phyloP scores from a whole-genome alignment of 2,329 filamentous ascomycete genomes.

The Apiospora hydei region DNA sequence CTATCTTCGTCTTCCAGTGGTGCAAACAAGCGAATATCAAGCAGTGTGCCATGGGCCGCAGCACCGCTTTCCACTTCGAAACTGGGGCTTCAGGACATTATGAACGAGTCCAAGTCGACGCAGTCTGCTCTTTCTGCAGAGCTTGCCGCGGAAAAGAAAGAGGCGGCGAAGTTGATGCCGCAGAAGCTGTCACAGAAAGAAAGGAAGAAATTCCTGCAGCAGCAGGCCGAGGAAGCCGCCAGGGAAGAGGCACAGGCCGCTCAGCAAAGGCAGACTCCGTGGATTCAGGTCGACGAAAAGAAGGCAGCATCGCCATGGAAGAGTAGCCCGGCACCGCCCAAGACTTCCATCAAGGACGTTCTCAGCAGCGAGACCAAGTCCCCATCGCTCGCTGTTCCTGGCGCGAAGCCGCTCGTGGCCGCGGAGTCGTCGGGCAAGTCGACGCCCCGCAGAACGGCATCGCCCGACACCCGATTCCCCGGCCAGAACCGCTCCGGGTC shows the following conservation, averaged over 20 bases:
- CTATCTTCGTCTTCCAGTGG: slow-evolving; percentile 25
- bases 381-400: slow-evolving; percentile 40
- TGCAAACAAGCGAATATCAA: slow-evolving; percentile 32
- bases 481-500: slow-evolving; percentile 54
- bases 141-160: slow-evolving; percentile 59
- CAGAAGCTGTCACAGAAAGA: slow-evolving; percentile 89
- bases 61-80: slow-evolving; percentile 65
- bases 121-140: slow-evolving; percentile 62
- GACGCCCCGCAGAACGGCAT: slow-evolving; percentile 58
- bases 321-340: slow-evolving; percentile 55
- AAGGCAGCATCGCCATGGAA: slow-evolving; percentile 70
- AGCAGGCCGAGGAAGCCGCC: slow-evolving; percentile 59
- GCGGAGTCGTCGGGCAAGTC: slow-evolving; percentile 49
- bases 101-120: slow-evolving; percentile 63
- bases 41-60: slow-evolving; percentile 57
- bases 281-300: slow-evolving; percentile 52
- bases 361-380: slow-evolving; percentile 46
- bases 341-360: slow-evolving; percentile 58
- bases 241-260: slow-evolving; percentile 43
- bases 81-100: slow-evolving; percentile 78
- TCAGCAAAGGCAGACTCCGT: slow-evolving; percentile 49
- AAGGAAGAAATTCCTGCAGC: slow-evolving; percentile 81
- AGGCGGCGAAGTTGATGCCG: slow-evolving; percentile 48
- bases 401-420: slow-evolving; percentile 52
- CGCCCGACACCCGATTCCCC: slow-evolving; percentile 68